phyloP scores from a whole-genome alignment of 2,329 filamentous ascomycete species.

The Ascochyta koolunga region DNA sequence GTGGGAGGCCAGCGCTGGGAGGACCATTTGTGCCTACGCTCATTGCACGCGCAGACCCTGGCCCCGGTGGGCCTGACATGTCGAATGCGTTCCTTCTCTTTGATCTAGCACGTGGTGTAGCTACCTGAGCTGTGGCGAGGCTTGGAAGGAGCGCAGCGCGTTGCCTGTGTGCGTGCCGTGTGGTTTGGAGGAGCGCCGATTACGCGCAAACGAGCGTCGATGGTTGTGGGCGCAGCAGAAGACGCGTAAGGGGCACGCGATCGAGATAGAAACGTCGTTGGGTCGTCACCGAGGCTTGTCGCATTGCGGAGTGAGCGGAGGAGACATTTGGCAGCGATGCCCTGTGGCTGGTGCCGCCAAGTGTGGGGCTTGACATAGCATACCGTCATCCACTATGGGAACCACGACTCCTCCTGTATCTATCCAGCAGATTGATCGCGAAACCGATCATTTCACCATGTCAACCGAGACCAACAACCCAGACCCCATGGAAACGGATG shows the following conservation, averaged over 20 bases:
- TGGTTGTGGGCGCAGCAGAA: background rate
- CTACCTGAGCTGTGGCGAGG: constrained; percentile 28
- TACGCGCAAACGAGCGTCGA: background rate
- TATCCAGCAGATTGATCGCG: background rate
- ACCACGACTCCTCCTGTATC: too few relatives aligned
- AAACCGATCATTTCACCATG: constrained; percentile 18
- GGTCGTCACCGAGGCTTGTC: constrained; percentile 9
- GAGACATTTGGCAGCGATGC: constrained; percentile 27
- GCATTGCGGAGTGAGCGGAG: constrained; percentile 32
- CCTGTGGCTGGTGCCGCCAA: constrained; percentile 26
- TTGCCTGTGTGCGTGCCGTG: constrained; percentile 16
- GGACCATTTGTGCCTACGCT: constrained; percentile 53
- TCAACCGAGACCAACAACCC: constrained; percentile 15
- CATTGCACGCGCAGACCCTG: constrained; percentile 44
- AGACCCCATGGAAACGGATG: constrained; percentile 13
- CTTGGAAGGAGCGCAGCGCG: constrained; percentile 23
- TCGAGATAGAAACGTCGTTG: constrained; percentile 8
- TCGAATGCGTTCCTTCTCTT: constrained; percentile 29
- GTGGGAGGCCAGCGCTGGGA: constrained; percentile 46
- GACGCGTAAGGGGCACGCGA: constrained; percentile 12
- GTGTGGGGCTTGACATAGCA: constrained; percentile 10
- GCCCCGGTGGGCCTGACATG: constrained; percentile 48
- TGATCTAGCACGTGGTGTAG: constrained; percentile 12
- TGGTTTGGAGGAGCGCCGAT: background rate
- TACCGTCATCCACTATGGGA: background rate